Base-by-base conservation (phyloP, 73 alveolate genomes). In the Paraurostyla sp. region DNA sequence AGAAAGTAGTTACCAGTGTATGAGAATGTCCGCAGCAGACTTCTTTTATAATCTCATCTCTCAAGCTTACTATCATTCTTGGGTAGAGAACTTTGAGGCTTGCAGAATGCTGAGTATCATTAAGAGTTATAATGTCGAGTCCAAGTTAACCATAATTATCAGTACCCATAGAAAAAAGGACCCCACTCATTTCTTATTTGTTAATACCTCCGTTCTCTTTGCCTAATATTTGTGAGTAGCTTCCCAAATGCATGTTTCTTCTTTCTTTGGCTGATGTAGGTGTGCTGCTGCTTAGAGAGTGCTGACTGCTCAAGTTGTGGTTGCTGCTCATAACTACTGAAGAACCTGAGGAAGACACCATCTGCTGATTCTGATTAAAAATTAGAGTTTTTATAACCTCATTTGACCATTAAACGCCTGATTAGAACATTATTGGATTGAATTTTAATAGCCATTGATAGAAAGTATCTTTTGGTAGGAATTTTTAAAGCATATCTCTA, bases 1-100 rank as follows among this genome's bases (percentile, higher is more conserved):
- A 87, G 40, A 81, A 71, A 11, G 93, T 78, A 18, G 94, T 54
- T 15, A 97, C 97, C 41, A 97, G 62, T 54, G 97, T 92, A 88
- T 97, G 99, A 35, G 94, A 88, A 80, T 93, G 84, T 29, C 99
- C 99, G 60, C 98, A 93, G 42, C 98, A 92, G 16, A 97, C 80
- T 49, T 92, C 98, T 32, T 83, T 95, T 16, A 97, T 97, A 36
- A 95, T 63, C 76, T 94, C 91, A 71, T 97, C 97, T 91, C 94
- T 97, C 42, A 97, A 91, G 41, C 96, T 91, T 0, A 92, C 83
- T 15, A 97, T 81, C 94, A 95, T 97, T 71, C 96, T 89, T 0
- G 99, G 99, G 84, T 83, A 91, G 30, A 88, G 40, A 2, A 96
- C 84, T 82, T 78, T 94, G 27, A 94, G 84, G 30, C 22, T 89